These are phyloP conservation scores for Hygrophorus pudorinus DNA, from an alignment of 768 basidiomycete genomes.

Conservation along the genomic window DNA sequence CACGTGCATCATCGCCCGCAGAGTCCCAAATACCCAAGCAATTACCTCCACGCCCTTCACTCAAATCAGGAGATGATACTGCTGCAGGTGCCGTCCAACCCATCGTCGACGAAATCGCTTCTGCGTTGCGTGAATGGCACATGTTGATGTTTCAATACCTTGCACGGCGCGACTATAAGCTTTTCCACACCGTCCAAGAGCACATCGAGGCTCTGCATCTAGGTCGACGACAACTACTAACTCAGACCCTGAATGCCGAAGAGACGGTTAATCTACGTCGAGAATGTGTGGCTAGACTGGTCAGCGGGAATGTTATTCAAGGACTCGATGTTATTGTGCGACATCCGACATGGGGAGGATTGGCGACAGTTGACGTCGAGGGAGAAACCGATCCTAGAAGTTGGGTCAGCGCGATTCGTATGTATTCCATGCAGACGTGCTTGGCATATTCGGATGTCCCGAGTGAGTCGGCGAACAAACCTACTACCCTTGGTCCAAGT, in stretches of 20 bases:
- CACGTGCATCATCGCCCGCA: slow-evolving; percentile 50
- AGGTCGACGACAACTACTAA: slow-evolving; percentile 83
- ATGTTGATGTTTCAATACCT: slow-evolving; percentile 87
- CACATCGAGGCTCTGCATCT: slow-evolving; percentile 89
- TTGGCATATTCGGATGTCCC: slow-evolving; percentile 59
- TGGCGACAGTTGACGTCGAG: slow-evolving; percentile 86
- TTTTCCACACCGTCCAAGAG: slow-evolving; percentile 77
- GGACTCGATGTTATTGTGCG: slow-evolving; percentile 94
- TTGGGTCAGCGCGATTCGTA: slow-evolving; percentile 83
- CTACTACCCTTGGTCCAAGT: slow-evolving; percentile 30
- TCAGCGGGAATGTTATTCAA: slow-evolving; percentile 85
- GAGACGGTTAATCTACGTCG: slow-evolving; percentile 74
- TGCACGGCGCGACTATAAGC: slow-evolving; percentile 76
- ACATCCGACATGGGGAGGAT: slow-evolving; percentile 82
- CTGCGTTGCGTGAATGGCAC: slow-evolving; percentile 94
- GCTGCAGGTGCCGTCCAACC: slow-evolving; percentile 74
- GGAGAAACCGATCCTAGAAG: slow-evolving; percentile 71
- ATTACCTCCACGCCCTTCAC: slow-evolving; percentile 82
- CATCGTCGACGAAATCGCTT: slow-evolving; percentile 95
- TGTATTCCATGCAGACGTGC: slow-evolving; percentile 84
- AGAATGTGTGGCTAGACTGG: slow-evolving; percentile 82
- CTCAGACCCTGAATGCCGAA: slow-evolving; percentile 78
- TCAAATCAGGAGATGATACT: slow-evolving; percentile 93
- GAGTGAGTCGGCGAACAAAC: slow-evolving; percentile 27
- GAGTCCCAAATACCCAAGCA: slow-evolving; percentile 62